Base-by-base conservation (phyloP, 768 basidiomycete species). In the Russula virescens region DNA sequence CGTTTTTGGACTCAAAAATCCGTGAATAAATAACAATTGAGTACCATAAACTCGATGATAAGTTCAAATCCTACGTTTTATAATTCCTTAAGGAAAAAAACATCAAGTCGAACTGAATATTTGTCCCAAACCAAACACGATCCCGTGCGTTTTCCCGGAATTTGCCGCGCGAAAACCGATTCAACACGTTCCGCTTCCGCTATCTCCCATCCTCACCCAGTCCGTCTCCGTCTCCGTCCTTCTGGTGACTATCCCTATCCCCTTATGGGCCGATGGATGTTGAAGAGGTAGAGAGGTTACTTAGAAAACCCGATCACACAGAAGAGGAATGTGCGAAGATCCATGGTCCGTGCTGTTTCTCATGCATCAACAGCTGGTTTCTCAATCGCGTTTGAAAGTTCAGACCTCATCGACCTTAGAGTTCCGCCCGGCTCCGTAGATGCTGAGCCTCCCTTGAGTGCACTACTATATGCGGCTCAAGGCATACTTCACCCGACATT, bases 321-420 rank as follows among this genome's bases (percentile, higher is more conserved):
- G 58, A 64, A 43, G 63, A 60, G 7, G 63, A 64, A 13, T 49
- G n/a, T 31, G 40, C 31, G 11, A 64, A 28, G 31, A 60, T 64
- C 55, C 19, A 55, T 5, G 43, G 63, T 64, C 10, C 34, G 63
- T 64, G 25, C n/a, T 19, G 4, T 53, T 38, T 55, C 48, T 25
- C 9, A 6, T 50, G 13, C 34, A 55, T 43, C 31, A 45, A 5
- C 31, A 42, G 38, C 35, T 13, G 38, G 43, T 19, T 5, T 46
- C 63, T 64, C 26, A 52, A 55, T 38, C 40, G 25, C 35, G 16
- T n/a, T 58, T n/a, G 51, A 31, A 57, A 63, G 43, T 14, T 60
- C 42, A 64, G 63, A 23, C 53, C 48, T 64, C 42, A 55, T 64
- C 31, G 53, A 64, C 34, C 18, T 54, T 25, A 64, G 31, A 35